Percentiles rank a stretch among this genome's conserved stretches.
phyloP scores from a whole-genome alignment of 495 filamentous ascomycete species.

The Penicillium diatomitis region DNA sequence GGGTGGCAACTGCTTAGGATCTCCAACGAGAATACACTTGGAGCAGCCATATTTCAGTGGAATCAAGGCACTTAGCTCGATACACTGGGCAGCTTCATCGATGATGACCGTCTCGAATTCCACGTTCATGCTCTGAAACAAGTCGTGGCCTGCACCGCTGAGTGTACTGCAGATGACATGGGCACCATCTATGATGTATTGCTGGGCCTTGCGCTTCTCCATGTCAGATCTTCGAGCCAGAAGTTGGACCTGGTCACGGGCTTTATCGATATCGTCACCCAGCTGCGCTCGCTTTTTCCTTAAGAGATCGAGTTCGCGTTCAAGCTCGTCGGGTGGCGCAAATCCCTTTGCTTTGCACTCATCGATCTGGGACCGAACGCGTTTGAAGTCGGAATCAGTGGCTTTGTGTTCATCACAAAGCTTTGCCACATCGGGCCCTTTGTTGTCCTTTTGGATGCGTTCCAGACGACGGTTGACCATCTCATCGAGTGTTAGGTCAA shows the following conservation, averaged over 20 bases:
- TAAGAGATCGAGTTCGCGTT: slow-evolving; percentile 63
- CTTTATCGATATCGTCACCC: slow-evolving; percentile 71
- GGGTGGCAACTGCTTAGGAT: slow-evolving; percentile 93
- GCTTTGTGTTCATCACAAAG: slow-evolving; percentile 75
- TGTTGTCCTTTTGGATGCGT: too few relatives aligned
- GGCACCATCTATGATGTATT: slow-evolving; percentile 79
- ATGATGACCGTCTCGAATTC: slow-evolving; percentile 98
- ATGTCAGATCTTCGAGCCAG: slow-evolving; percentile 74
- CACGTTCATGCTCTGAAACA: slow-evolving; percentile 88
- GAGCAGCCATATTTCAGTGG: slow-evolving; percentile 95
- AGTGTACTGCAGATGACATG: slow-evolving; percentile 93
- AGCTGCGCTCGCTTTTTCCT: slow-evolving; percentile 69
- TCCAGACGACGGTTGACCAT: slow-evolving; percentile 48
- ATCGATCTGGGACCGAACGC: slow-evolving; percentile 59
- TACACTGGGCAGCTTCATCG: slow-evolving; percentile 95
- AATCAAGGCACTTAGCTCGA: slow-evolving; percentile 93
- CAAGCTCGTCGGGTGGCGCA: slow-evolving; percentile 50
- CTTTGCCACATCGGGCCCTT: slow-evolving; percentile 50
- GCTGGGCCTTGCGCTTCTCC: slow-evolving; percentile 72
- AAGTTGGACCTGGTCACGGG: slow-evolving; percentile 73
- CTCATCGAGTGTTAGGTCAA: slow-evolving; percentile 90
- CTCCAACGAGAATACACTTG: slow-evolving; percentile 94
- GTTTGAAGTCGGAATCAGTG: slow-evolving; percentile 60
- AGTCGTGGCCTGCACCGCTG: slow-evolving; percentile 92
- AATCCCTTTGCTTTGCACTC: slow-evolving; percentile 56